phyloP scores from a whole-genome alignment of 306 rosid genomes.

The cucumber (Cucumis sativus) region DNA sequence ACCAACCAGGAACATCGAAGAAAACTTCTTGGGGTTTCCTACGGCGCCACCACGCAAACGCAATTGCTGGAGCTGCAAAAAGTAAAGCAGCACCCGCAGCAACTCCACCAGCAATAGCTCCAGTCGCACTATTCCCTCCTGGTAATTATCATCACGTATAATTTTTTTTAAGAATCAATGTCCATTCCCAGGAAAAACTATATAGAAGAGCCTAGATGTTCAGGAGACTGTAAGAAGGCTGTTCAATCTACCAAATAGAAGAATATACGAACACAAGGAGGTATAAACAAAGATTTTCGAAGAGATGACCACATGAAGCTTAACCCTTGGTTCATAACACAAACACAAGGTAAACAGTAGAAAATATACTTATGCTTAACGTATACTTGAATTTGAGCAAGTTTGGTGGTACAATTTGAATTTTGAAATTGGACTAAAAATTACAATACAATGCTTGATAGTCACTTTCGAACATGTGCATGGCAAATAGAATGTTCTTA shows the following conservation, averaged over 20 bases:
- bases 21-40: slow-evolving; percentile 94
- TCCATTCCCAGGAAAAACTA: background rate
- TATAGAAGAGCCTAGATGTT: background rate
- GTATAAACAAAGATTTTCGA: background rate
- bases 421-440: background rate
- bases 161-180: background rate
- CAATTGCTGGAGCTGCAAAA: slow-evolving; percentile 98
- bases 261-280: background rate
- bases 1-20: slow-evolving; percentile 96
- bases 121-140: slow-evolving; percentile 86
- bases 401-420: background rate
- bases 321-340: background rate
- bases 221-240: background rate
- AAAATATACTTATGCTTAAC: background rate
- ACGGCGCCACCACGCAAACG: slow-evolving; percentile 99
- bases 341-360: background rate
- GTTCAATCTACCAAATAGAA: background rate
- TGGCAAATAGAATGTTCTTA: background rate
- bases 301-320: background rate
- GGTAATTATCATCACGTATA: slow-evolving; percentile 8
- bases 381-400: background rate
- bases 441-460: background rate
- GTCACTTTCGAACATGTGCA: background rate
- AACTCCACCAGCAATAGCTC: slow-evolving; percentile 98
- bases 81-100: slow-evolving; percentile 98